Evolutionary conservation across 352 stramenopile genomes (phyloP).

Genomic region (Thraustochytrium sp.): DNA sequence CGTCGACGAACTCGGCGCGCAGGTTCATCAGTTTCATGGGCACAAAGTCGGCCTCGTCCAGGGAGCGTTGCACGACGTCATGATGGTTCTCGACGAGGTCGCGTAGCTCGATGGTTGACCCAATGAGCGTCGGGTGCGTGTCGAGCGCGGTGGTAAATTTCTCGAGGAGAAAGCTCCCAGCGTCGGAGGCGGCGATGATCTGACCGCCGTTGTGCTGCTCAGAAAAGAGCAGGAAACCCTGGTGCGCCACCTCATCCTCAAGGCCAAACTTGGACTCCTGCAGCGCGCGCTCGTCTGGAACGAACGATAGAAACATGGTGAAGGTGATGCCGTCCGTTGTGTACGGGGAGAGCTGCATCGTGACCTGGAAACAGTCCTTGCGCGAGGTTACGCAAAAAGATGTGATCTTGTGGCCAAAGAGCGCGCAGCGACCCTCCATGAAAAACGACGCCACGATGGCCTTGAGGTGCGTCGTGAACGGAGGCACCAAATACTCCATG

Average conservation of each 20-base stretch:
- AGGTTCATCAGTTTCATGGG: neutral
- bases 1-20: neutral
- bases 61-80: neutral
- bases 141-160: slow-evolving; percentile 21
- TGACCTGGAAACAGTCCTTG: slow-evolving; percentile 19
- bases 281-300: neutral
- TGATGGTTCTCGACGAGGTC: neutral
- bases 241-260: neutral
- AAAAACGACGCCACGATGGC: neutral
- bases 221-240: slow-evolving; percentile 1
- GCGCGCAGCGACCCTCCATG: neutral
- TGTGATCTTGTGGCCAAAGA: neutral
- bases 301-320: slow-evolving; percentile 26
- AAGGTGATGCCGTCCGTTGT: slow-evolving; percentile 30
- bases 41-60: neutral
- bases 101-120: neutral
- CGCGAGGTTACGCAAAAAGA: neutral
- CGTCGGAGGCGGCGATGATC: neutral
- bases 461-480: slow-evolving; percentile 22
- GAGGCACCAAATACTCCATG: neutral
- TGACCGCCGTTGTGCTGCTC: neutral
- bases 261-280: neutral
- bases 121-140: neutral
- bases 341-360: slow-evolving; percentile 29
- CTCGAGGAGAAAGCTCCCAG: neutral